These are phyloP conservation scores for Lignosus rhinocerotis DNA, from an alignment of 1,284 basidiomycete species.

Conservation along the genomic window DNA sequence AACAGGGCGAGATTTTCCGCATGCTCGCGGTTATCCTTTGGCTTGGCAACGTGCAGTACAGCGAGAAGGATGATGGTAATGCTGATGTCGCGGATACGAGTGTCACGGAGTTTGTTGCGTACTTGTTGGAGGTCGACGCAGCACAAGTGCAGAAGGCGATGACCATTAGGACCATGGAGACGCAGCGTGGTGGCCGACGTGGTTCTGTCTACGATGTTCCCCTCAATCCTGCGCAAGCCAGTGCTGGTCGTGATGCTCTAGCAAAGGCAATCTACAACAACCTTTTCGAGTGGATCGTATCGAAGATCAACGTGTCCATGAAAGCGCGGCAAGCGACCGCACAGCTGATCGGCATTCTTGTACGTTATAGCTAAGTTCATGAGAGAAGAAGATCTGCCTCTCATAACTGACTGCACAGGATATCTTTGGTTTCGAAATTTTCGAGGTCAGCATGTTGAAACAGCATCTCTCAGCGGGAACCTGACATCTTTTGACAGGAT, in stretches of 20 bases:
- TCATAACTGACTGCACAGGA: conserved; percentile 51
- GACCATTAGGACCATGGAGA: conserved; percentile 89
- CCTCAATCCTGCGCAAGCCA: conserved; percentile 90
- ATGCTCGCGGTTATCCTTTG: conserved; percentile 93
- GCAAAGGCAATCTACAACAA: conserved; percentile 99
- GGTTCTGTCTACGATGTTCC: conserved; percentile 98
- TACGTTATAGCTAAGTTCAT: conserved; percentile 34
- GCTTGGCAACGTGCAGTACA: conserved; percentile 95
- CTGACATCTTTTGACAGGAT: conserved; percentile 44
- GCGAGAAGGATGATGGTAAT: conserved; percentile 90
- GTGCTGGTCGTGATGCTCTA: conserved; percentile 87
- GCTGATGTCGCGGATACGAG: conserved; percentile 79
- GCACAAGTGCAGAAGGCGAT: conserved; percentile 84
- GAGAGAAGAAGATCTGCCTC: background rate
- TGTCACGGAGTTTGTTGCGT: conserved; percentile 95
- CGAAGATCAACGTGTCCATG: conserved; percentile 95
- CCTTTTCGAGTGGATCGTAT: conserved; percentile 99
- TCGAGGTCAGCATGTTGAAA: conserved; percentile 56
- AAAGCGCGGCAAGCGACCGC: conserved; percentile 75
- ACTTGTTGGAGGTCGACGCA: conserved; percentile 89
- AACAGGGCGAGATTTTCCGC: conserved; percentile 93
- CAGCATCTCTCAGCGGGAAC: background rate
- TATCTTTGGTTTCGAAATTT: conserved; percentile 98
- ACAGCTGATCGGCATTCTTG: conserved; percentile 94
- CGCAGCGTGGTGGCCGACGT: conserved; percentile 86